A percentile compares a stretch with the other conserved stretches of the same genome.
These are phyloP conservation scores for Entrophospora sp. DNA, from an alignment of 192 early-diverging fungal genomes.

Conservation along the genomic window DNA sequence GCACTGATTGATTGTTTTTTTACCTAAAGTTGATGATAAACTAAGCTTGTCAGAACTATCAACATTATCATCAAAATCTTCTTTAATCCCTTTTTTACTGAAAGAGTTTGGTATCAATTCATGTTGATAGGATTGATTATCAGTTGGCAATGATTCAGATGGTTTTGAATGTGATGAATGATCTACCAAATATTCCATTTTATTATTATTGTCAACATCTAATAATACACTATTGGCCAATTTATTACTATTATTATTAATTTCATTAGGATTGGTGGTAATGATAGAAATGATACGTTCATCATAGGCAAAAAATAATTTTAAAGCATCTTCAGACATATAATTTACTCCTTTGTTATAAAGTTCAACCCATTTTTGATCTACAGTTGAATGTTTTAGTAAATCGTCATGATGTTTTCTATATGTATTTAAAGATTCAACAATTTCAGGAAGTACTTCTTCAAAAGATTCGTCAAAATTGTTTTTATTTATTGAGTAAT, in stretches of 20 bases:
- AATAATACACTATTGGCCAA: background rate
- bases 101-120: too few species aligned
- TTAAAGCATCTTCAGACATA: slow-evolving; percentile 5
- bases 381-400: background rate
- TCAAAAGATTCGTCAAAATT: background rate
- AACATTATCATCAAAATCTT: background rate
- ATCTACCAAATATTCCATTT: too few species aligned
- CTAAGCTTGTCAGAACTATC: background rate
- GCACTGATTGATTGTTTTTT: too few species aligned
- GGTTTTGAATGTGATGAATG: too few species aligned
- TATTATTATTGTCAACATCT: background rate
- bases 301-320: slow-evolving; percentile 14
- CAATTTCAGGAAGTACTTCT: slow-evolving; percentile 1
- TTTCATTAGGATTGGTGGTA: background rate
- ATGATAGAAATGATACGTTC: too few species aligned
- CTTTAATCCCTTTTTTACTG: too few species aligned
- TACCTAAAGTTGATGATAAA: background rate
- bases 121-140: too few species aligned
- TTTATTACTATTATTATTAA: background rate
- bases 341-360: background rate
- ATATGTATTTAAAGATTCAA: background rate
- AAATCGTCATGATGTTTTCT: too few species aligned
- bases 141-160: too few species aligned
- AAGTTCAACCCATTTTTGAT: slow-evolving; percentile 12
- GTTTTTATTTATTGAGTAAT: background rate